phyloP scores from a whole-genome alignment of 2,329 filamentous ascomycete genomes.

The Simplicillium aogashimaense region DNA sequence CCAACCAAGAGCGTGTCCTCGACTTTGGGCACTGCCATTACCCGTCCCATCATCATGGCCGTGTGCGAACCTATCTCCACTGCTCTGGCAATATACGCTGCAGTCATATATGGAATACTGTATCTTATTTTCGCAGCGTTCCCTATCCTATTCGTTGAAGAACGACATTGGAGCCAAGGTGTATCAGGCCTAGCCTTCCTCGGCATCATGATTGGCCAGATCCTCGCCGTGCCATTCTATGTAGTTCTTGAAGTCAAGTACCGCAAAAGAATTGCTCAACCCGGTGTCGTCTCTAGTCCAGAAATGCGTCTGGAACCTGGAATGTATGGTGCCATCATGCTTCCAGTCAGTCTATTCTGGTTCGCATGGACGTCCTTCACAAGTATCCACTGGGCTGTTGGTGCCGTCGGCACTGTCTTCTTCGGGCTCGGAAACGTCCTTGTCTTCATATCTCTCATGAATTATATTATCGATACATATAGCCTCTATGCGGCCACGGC shows the following conservation, averaged over 20 bases:
- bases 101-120: constrained; percentile 46
- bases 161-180: constrained; percentile 49
- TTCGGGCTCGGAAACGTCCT: constrained; percentile 31
- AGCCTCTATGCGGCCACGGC: constrained; percentile 62
- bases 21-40: constrained; percentile 30
- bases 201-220: constrained; percentile 54
- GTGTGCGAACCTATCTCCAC: constrained; percentile 62
- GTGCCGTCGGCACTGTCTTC: constrained; percentile 19
- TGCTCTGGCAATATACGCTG: constrained; percentile 53
- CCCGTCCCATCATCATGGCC: constrained; percentile 56
- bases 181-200: constrained; percentile 56
- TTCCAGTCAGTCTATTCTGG: constrained; percentile 47
- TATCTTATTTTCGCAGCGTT: constrained; percentile 51
- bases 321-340: constrained; percentile 42
- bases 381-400: constrained; percentile 39
- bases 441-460: constrained; percentile 43
- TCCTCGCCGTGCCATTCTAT: constrained; percentile 43
- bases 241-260: constrained; percentile 31
- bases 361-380: constrained; percentile 46
- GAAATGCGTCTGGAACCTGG: constrained; percentile 46
- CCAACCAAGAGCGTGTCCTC: constrained; percentile 22
- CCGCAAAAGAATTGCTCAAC: constrained; percentile 22
- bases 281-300: constrained; percentile 38
- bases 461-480: constrained; percentile 48
- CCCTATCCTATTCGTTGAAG: constrained; percentile 53